Conservation (phyloP, 371 early-diverging fungal genomes). For the Scutellospora calospora region DNA sequence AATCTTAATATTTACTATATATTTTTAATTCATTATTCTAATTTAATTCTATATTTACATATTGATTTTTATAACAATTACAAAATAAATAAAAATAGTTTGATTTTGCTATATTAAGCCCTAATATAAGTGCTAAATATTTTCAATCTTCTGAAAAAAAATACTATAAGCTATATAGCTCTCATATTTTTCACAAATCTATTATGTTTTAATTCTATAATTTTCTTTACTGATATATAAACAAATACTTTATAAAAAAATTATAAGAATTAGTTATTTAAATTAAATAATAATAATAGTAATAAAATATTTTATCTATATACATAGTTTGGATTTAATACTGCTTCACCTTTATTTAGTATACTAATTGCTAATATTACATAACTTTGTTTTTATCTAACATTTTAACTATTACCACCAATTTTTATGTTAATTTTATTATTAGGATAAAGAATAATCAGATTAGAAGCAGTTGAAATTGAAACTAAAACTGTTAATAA, state of each 20-base stretch:
- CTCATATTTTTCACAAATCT: neutral
- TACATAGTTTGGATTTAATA: neutral
- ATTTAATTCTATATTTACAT: no score
- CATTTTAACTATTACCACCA: neutral
- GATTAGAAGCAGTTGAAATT: no score
- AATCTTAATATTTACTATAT: no score
- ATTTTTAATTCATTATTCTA: no score
- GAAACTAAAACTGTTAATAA: no score
- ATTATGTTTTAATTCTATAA: neutral
- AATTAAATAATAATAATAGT: neutral
- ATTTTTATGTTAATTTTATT: slow-evolving; percentile 9
- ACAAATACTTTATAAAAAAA: slow-evolving; percentile 10
- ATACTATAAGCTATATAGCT: neutral
- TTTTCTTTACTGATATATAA: slow-evolving; percentile 5
- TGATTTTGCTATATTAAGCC: neutral
- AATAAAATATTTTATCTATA: neutral
- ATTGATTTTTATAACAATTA: neutral
- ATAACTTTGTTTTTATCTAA: neutral
- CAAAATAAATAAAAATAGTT: slow-evolving; percentile 15
- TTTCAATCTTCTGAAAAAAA: neutral
- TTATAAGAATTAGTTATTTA: neutral
- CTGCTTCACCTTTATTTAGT: neutral
- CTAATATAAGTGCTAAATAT: neutral
- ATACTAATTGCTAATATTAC: neutral
- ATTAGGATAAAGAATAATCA: neutral